These are phyloP conservation scores for Lipomyces kockii DNA, from an alignment of 805 yeast species.

Conservation along the genomic window DNA sequence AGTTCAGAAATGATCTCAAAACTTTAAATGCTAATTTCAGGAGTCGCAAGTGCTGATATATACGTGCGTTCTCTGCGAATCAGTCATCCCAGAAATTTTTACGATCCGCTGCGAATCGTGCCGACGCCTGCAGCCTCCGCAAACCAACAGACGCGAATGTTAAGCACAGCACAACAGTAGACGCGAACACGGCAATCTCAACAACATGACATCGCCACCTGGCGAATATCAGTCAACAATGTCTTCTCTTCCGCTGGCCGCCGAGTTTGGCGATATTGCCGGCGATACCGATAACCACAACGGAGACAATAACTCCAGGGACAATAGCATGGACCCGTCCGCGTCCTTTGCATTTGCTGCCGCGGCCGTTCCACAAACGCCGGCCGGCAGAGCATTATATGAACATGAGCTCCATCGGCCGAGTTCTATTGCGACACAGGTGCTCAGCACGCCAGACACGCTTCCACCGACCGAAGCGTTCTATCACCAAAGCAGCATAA, in stretches of 20 bases:
- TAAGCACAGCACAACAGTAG: background rate
- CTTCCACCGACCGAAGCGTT: slow-evolving; percentile 19
- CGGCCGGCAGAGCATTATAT: slow-evolving; percentile 4
- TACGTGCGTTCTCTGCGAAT: background rate
- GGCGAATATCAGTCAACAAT: slow-evolving; percentile 10
- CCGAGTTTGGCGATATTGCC: background rate
- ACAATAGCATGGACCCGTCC: background rate
- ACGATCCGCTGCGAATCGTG: background rate
- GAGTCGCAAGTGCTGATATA: background rate
- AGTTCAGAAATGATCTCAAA: background rate
- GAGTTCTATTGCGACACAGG: slow-evolving; percentile 5
- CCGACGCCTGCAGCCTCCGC: background rate
- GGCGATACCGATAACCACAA: background rate
- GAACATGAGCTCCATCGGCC: background rate
- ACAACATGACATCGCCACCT: slow-evolving; percentile 3
- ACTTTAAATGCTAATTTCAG: background rate
- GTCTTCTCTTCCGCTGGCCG: slow-evolving; percentile 6
- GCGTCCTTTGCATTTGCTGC: slow-evolving; percentile 9
- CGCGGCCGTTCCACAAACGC: slow-evolving; percentile 10
- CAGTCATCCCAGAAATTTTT: background rate
- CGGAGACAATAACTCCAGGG: background rate
- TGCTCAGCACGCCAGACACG: slow-evolving; percentile 21
- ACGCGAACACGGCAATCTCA: background rate
- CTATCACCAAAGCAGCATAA: background rate
- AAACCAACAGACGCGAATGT: background rate